Conservation (phyloP, 2,329 filamentous ascomycete genomes). For the Hansfordia pulvinata region DNA sequence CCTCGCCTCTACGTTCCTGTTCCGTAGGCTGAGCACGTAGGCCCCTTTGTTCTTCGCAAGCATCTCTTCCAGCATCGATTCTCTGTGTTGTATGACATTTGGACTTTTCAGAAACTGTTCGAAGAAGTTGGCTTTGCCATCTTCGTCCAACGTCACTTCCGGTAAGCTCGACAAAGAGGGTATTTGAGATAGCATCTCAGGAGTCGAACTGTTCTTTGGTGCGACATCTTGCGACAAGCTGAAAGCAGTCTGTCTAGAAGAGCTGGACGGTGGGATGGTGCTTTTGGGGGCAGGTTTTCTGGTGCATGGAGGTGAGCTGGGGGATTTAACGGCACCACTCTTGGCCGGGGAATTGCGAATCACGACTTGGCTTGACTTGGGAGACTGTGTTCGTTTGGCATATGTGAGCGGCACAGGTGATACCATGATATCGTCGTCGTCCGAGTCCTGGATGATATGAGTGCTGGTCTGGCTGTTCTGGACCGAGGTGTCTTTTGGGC, state of each 20-base stretch:
- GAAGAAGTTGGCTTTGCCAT: conserved; percentile 19
- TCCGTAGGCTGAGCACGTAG: conserved; percentile 31
- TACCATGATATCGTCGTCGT: conserved; percentile 32
- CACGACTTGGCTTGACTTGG: conserved; percentile 3
- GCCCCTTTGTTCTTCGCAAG: conserved; percentile 32
- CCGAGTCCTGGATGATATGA: conserved; percentile 39
- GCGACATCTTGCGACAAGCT: no score
- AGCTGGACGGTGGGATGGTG: no score
- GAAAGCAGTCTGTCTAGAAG: no score
- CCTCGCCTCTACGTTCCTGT: conserved; percentile 30
- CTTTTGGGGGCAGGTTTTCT: no score
- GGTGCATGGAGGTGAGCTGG: no score
- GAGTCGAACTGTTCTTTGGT: no score
- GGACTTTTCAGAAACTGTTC: conserved; percentile 20
- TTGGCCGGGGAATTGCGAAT: no score
- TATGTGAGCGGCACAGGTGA: conserved; percentile 24
- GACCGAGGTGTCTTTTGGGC: no score
- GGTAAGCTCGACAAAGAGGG: no score
- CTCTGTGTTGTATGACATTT: conserved; percentile 19
- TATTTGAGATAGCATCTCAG: no score
- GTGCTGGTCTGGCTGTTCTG: conserved; percentile 18
- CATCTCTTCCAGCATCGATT: conserved; percentile 23
- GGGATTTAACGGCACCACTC: no score
- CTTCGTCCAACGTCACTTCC: no score
- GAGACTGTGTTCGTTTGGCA: conserved; percentile 12